Evolutionary conservation across 2,329 filamentous ascomycete species (phyloP).

Genomic region (Microdochium bolleyi): DNA sequence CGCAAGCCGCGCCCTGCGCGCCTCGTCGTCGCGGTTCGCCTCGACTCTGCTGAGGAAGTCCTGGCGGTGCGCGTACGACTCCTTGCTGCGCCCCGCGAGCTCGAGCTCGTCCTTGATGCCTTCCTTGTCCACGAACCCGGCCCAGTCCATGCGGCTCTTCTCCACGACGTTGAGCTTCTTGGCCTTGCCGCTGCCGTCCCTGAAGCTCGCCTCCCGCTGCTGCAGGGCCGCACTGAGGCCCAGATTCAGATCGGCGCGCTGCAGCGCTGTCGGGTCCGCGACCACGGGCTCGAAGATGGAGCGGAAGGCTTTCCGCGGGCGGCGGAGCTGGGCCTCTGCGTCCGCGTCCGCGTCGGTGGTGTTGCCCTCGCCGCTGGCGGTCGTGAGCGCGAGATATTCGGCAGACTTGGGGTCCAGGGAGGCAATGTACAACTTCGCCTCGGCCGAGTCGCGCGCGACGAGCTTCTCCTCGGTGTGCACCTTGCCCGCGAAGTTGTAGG

Average conservation of each 20-base stretch:
- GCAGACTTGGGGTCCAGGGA: constrained; percentile 30
- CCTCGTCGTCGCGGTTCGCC: constrained; percentile 52
- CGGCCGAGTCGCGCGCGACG: constrained; percentile 56
- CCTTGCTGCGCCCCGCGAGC: constrained; percentile 56
- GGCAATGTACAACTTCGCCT: constrained; percentile 56
- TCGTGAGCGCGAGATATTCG: constrained; percentile 1
- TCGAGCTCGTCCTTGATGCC: constrained; percentile 62
- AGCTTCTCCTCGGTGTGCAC: constrained; percentile 65
- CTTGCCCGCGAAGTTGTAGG: constrained; percentile 68
- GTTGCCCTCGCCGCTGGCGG: not conserved
- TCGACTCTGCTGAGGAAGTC: constrained; percentile 61
- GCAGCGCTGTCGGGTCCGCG: constrained; percentile 16
- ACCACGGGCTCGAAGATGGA: constrained; percentile 54
- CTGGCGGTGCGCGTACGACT: constrained; percentile 52
- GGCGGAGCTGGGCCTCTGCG: constrained; percentile 21
- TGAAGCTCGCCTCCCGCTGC: constrained; percentile 29
- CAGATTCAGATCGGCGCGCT: constrained; percentile 49
- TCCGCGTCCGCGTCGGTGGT: constrained; percentile 9
- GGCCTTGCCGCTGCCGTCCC: constrained; percentile 28
- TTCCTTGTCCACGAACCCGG: constrained; percentile 62
- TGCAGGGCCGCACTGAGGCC: constrained; percentile 40
- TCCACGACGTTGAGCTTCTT: constrained; percentile 65
- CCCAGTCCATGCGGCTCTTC: constrained; percentile 68
- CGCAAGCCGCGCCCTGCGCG: constrained; percentile 42
- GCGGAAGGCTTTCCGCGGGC: constrained; percentile 48